Conservation (phyloP, 2,329 filamentous ascomycete genomes). For the Monilinia aucupariae region DNA sequence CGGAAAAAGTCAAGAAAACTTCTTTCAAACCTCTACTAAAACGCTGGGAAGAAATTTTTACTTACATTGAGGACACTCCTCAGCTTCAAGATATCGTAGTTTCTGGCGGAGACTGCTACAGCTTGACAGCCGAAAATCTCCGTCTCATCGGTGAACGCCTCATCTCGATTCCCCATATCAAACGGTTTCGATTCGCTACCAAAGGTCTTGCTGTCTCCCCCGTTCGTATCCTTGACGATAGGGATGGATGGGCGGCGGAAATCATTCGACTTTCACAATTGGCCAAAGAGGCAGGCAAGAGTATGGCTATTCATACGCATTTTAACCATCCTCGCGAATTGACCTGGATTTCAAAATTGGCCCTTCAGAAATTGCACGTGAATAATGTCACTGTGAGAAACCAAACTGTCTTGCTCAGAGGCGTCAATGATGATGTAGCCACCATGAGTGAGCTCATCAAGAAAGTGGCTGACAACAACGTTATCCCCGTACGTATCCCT, state of each 20-base stretch:
- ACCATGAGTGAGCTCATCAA: slow-evolving; percentile 52
- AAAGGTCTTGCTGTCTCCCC: slow-evolving; percentile 58
- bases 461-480: slow-evolving; percentile 49
- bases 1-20: slow-evolving; percentile 45
- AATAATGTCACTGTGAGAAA: slow-evolving; percentile 53
- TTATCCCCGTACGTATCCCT: slow-evolving; percentile 47
- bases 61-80: slow-evolving; percentile 49
- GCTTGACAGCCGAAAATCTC: slow-evolving; percentile 49
- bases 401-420: slow-evolving; percentile 54
- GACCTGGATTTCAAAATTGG: slow-evolving; percentile 52
- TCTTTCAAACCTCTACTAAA: slow-evolving; percentile 38
- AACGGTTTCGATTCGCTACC: slow-evolving; percentile 55
- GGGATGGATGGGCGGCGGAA: slow-evolving; percentile 49
- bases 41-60: slow-evolving; percentile 52
- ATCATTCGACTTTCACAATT: slow-evolving; percentile 47
- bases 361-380: slow-evolving; percentile 46
- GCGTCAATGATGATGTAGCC: slow-evolving; percentile 50
- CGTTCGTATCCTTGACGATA: slow-evolving; percentile 46
- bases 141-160: slow-evolving; percentile 49
- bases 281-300: slow-evolving; percentile 50
- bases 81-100: slow-evolving; percentile 54
- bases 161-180: slow-evolving; percentile 52
- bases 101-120: slow-evolving; percentile 58
- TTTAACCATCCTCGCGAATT: slow-evolving; percentile 60
- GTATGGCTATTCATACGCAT: slow-evolving; percentile 59